Base-by-base conservation (phyloP, 768 basidiomycete genomes). In the Mycena vulgaris region DNA sequence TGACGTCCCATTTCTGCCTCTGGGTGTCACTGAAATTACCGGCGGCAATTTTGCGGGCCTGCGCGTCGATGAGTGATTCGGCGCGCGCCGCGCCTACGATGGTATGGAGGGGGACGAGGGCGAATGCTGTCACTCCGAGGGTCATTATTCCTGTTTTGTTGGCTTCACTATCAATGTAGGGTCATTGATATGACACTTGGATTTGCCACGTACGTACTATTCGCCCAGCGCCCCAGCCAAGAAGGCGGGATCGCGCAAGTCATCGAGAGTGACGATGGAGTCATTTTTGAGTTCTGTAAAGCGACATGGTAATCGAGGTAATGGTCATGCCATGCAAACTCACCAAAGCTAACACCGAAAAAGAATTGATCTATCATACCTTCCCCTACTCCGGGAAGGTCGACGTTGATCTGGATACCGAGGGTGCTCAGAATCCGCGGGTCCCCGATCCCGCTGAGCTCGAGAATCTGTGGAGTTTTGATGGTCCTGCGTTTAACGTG, bases 391-490 rank as follows among this genome's bases (percentile, higher is more conserved):
- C 81, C 79, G 4, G 86, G 86, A 5, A 88, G 80, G 55, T 86
- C 83, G 19, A 85, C 65, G 47, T 78, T 71, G 35, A 78, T 72
- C 1, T 78, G 69, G 58, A 89, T 66, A 14, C 64, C 64, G 39
- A 84, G 73, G 9, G 59, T 69, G 19, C 75, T 66, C 17, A 88
- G 76, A 35, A 84, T 68, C 0, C 73, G 71, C 9, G 66, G 71
- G 35, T 83, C 78, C 23, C 87, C 88, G 62, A 89, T 84, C 31
- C 88, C 88, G 17, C 83, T 84, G 6, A 87, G 79, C 75, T 88
- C 84, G 17, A 89, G 82, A 17, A 89, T 72, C 66, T 87, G 85
- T 13, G 87, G 82, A 6, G 83, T 81, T 70, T 84, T 82, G 53
- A 87, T 74, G 0, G 86, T 77, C 10, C 87, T 86, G 59, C 75